A percentile compares a stretch with the other conserved stretches of the same genome.
Conservation (phyloP, 2,329 filamentous ascomycete genomes). For the Venturiaceae sp. region DNA sequence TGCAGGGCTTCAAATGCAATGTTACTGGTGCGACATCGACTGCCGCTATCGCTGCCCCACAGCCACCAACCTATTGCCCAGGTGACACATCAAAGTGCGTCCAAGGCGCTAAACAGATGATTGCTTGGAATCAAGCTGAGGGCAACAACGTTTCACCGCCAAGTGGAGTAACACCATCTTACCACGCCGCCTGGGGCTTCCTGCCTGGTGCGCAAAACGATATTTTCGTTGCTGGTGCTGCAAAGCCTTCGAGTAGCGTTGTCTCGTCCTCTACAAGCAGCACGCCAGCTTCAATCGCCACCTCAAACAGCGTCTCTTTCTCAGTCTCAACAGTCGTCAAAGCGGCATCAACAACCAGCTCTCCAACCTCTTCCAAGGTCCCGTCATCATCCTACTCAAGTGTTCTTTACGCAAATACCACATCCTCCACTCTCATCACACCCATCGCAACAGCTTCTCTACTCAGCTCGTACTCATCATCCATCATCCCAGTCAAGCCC, state of each 20-base stretch:
- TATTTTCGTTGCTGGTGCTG: not conserved
- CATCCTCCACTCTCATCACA: too few relatives aligned
- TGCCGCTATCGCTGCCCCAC: constrained; percentile 30
- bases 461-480: too few relatives aligned
- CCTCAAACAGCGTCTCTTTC: too few relatives aligned
- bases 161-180: constrained; percentile 12
- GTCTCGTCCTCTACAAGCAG: not conserved
- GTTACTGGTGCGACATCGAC: constrained; percentile 34
- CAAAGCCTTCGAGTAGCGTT: not conserved
- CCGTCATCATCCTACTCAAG: too few relatives aligned
- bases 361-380: too few relatives aligned
- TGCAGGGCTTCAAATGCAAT: constrained; percentile 41
- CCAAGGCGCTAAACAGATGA: constrained; percentile 41
- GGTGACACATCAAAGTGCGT: constrained; percentile 33
- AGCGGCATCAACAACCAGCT: too few relatives aligned
- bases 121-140: constrained; percentile 31
- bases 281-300: not conserved
- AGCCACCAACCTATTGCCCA: constrained; percentile 32
- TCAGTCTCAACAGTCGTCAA: not conserved
- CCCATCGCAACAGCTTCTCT: too few relatives aligned
- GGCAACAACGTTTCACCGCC: not conserved
- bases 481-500: too few relatives aligned
- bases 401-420: too few relatives aligned
- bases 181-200: not conserved
- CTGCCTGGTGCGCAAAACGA: not conserved